These are phyloP conservation scores for Umbilicus rupestris DNA, from an alignment of 164 flowering plant genomes.

Conservation along the genomic window DNA sequence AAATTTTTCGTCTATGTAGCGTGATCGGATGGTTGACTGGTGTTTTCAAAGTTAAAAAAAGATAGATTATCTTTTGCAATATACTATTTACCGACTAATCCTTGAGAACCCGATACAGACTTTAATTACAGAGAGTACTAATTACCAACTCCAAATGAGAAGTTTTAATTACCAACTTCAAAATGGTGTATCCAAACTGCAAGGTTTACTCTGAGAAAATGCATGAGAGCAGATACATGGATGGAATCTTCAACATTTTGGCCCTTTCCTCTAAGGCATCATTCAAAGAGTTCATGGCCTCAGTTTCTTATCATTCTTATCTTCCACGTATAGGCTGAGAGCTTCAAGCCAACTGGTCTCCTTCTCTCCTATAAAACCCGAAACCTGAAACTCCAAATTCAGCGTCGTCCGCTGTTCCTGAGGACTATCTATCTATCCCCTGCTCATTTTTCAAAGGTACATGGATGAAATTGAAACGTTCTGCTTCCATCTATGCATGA, in stretches of 20 bases:
- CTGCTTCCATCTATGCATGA: neutral
- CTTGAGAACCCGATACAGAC: no score
- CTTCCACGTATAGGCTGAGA: neutral
- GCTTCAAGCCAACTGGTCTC: constrained; percentile 1
- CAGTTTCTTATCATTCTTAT: constrained; percentile 2
- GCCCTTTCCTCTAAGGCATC: neutral
- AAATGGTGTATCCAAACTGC: neutral
- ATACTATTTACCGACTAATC: no score
- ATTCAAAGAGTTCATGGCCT: constrained; percentile 2
- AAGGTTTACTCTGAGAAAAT: neutral
- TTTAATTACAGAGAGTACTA: no score
- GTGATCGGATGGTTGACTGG: no score
- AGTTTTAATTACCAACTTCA: no score
- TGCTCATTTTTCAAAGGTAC: neutral
- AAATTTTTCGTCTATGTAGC: no score
- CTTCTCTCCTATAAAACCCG: neutral
- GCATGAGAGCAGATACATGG: no score
- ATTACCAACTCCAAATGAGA: no score
- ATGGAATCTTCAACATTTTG: neutral
- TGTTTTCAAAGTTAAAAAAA: no score
- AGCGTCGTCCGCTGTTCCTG: neutral
- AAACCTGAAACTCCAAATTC: constrained; percentile 1
- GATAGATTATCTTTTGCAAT: no score
- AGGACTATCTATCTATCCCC: neutral
- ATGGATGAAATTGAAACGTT: neutral